phyloP scores from a whole-genome alignment of 768 basidiomycete genomes.

The Boletus rubropictus region DNA sequence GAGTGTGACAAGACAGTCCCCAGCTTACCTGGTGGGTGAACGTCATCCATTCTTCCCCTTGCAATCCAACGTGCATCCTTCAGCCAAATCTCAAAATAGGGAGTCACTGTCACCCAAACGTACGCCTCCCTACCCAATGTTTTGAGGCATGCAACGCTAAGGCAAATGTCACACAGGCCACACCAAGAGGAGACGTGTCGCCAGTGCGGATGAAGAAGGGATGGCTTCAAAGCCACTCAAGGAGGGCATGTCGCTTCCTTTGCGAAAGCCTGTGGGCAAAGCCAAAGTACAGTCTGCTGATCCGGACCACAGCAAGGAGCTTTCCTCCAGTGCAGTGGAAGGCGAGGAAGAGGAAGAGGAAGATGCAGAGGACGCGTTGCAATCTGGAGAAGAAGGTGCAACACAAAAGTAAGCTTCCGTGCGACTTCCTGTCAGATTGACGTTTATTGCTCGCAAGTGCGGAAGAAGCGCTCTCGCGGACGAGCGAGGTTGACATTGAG shows the following conservation, averaged over 20 bases:
- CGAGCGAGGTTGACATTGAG: conserved; percentile 65
- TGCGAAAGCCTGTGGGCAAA: conserved; percentile 8
- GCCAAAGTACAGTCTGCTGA: conserved; percentile 7
- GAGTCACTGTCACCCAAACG: conserved; percentile 19
- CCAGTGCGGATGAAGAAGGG: conserved; percentile 50
- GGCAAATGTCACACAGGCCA: conserved; percentile 19
- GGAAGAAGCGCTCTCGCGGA: conserved; percentile 57
- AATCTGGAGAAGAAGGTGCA: conserved; percentile 45
- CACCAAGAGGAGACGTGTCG: conserved; percentile 48
- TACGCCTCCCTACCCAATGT: conserved; percentile 2
- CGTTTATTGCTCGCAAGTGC: conserved; percentile 39
- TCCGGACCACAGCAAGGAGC: conserved; percentile 31
- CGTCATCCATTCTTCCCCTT: background rate
- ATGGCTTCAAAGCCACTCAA: background rate
- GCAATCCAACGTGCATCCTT: conserved; percentile 4
- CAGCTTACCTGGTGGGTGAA: conserved; percentile 11
- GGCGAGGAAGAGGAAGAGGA: conserved; percentile 40
- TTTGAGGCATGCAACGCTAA: background rate
- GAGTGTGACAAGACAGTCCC: background rate
- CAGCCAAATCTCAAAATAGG: conserved; percentile 38
- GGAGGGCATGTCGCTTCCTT: background rate
- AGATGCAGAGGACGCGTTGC: conserved; percentile 33
- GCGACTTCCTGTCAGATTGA: background rate
- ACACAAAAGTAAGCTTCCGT: conserved; percentile 53
- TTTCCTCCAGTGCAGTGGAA: conserved; percentile 31